Conservation (phyloP, 2,329 filamentous ascomycete species). For the Xylaria sp. region DNA sequence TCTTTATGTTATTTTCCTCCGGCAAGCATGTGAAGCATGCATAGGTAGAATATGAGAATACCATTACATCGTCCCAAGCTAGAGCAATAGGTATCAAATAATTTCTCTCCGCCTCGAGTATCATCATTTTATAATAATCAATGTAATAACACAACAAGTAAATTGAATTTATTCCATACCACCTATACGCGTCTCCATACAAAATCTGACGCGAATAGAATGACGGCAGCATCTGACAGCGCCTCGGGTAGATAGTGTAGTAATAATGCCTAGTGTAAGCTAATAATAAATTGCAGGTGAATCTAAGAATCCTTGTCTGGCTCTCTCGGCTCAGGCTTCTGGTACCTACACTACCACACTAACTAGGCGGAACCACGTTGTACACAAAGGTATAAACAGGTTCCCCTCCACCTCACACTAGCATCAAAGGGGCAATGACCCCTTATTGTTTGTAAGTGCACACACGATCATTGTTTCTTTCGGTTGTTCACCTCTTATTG, state of each 20-base stretch:
- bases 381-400: constrained; percentile 8
- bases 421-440: constrained; percentile 35
- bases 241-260: not conserved
- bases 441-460: constrained; percentile 32
- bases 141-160: constrained; percentile 1
- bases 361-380: not conserved
- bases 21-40: too few relatives aligned
- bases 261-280: constrained; percentile 8
- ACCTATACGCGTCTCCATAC: constrained; percentile 45
- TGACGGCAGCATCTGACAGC: constrained; percentile 5
- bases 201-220: constrained; percentile 12
- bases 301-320: constrained; percentile 13
- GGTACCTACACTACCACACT: constrained; percentile 9
- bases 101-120: not conserved
- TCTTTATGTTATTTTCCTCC: constrained; percentile 4
- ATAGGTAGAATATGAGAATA: not conserved
- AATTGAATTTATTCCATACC: constrained; percentile 3
- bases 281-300: constrained; percentile 29
- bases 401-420: constrained; percentile 5
- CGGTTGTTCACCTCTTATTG: constrained; percentile 10
- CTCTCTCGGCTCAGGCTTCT: constrained; percentile 13
- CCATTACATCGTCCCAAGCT: not conserved
- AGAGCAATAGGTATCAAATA: not conserved
- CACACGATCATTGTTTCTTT: constrained; percentile 24
- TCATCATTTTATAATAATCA: constrained; percentile 3